Evolutionary conservation across 441 rosid genomes (phyloP).

Genomic region (Biscutella laevigata): DNA sequence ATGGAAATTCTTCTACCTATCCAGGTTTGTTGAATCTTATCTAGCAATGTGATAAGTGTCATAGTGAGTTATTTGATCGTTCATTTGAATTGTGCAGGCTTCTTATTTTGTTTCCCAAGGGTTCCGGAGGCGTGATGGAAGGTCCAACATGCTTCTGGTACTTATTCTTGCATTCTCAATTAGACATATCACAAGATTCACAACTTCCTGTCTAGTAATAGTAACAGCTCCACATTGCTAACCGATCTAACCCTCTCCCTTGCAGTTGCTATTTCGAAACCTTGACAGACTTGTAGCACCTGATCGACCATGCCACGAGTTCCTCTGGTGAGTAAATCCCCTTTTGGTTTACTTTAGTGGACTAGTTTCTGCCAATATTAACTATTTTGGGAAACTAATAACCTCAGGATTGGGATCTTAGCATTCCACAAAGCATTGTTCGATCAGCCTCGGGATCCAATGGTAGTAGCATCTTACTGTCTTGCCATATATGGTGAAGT

Average conservation of each 20-base stretch:
- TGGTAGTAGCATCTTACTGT: slow-evolving; percentile 19
- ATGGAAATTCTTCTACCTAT: slow-evolving; percentile 36
- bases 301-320: slow-evolving; percentile 51
- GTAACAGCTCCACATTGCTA: not conserved
- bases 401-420: slow-evolving; percentile 35
- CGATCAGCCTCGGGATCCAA: slow-evolving; percentile 35
- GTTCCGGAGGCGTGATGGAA: slow-evolving; percentile 53
- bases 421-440: slow-evolving; percentile 43
- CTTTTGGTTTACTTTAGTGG: not conserved
- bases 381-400: not conserved
- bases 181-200: too few relatives aligned
- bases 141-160: slow-evolving; percentile 77
- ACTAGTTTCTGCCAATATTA: not conserved
- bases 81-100: slow-evolving; percentile 32
- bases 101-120: slow-evolving; percentile 48
- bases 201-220: not conserved
- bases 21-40: slow-evolving; percentile 25
- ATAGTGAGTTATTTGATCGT: not conserved
- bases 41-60: not conserved
- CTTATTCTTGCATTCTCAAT: not conserved
- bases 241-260: not conserved
- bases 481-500: slow-evolving; percentile 25
- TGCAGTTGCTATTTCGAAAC: slow-evolving; percentile 50
- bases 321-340: slow-evolving; percentile 40
- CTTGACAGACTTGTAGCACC: slow-evolving; percentile 60